These are phyloP conservation scores for Dittrichia graveolens DNA, from an alignment of 129 eudicot species.

Conservation along the genomic window DNA sequence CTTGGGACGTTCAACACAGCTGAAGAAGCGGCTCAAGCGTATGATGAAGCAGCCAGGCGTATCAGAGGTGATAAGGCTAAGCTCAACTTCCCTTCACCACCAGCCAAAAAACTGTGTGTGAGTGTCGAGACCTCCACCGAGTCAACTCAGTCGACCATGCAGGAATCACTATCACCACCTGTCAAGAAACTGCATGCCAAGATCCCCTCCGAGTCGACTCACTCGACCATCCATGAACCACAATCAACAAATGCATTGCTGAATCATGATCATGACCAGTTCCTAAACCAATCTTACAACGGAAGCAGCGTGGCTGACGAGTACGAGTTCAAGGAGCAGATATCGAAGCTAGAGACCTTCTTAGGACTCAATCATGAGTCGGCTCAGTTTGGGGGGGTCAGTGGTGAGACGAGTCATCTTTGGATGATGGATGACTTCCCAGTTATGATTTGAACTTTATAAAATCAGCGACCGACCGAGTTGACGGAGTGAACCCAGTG, in stretches of 20 bases:
- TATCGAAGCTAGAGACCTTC: constrained; percentile 61
- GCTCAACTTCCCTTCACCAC: constrained; percentile 73
- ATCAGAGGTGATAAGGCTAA: constrained; percentile 86
- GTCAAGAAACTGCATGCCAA: constrained; percentile 39
- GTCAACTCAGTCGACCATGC: constrained; percentile 27
- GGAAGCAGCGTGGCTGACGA: constrained; percentile 23
- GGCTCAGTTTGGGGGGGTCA: constrained; percentile 34
- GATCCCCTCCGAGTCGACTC: constrained; percentile 32
- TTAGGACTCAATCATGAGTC: constrained; percentile 54
- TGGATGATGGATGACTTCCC: constrained; percentile 67
- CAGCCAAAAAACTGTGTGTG: constrained; percentile 46
- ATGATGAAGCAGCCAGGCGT: constrained; percentile 76
- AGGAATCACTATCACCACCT: constrained; percentile 9
- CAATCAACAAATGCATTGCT: constrained; percentile 4
- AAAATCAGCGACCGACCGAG: constrained; percentile 14
- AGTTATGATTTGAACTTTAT: constrained; percentile 15
- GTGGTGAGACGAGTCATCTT: constrained; percentile 39
- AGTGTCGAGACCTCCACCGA: constrained; percentile 18
- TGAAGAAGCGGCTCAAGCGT: constrained; percentile 82
- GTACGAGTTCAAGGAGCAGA: constrained; percentile 54
- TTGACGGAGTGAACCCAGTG: constrained; percentile 17
- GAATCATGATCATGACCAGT: constrained; percentile 23
- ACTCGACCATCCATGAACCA: constrained; percentile 20
- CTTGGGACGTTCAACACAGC: constrained; percentile 83
- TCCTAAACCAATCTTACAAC: constrained; percentile 25